These are phyloP conservation scores for Corchorus capsularis DNA, from an alignment of 345 rosid genomes.

Conservation along the genomic window DNA sequence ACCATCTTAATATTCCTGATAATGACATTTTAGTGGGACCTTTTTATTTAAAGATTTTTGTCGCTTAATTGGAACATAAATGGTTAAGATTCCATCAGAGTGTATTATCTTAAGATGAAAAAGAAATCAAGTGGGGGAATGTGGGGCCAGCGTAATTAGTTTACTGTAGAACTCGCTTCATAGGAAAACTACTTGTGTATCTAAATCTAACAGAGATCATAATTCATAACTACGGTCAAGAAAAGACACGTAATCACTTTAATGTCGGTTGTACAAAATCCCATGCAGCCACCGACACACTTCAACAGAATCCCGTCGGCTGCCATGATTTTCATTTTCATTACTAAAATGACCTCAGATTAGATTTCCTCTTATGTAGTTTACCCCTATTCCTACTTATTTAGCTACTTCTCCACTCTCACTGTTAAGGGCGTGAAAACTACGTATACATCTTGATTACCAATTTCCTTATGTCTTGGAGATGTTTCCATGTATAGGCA, in stretches of 20 bases:
- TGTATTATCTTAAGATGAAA: neutral
- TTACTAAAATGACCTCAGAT: neutral
- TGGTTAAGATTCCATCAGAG: neutral
- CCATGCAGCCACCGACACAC: constrained; percentile 27
- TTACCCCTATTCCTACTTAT: neutral
- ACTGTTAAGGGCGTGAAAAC: neutral
- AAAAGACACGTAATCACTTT: neutral
- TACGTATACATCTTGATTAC: too few relatives aligned
- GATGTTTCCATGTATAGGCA: too few relatives aligned
- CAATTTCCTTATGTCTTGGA: neutral
- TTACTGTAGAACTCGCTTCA: neutral
- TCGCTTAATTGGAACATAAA: neutral
- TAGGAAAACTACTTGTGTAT: neutral
- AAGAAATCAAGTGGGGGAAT: neutral
- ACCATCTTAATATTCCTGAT: neutral
- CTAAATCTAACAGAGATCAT: neutral
- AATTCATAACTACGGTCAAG: neutral
- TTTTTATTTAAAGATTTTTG: neutral
- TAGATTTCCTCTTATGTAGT: too few relatives aligned
- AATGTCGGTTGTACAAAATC: constrained; percentile 9
- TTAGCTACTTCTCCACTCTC: neutral
- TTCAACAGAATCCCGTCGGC: constrained; percentile 22
- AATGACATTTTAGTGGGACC: neutral
- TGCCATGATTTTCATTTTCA: neutral
- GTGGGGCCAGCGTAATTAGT: neutral